A percentile compares a stretch with the other conserved stretches of the same genome.
Evolutionary conservation across 495 filamentous ascomycete species (phyloP).

Genomic region (Neurospora tetrasperma): DNA sequence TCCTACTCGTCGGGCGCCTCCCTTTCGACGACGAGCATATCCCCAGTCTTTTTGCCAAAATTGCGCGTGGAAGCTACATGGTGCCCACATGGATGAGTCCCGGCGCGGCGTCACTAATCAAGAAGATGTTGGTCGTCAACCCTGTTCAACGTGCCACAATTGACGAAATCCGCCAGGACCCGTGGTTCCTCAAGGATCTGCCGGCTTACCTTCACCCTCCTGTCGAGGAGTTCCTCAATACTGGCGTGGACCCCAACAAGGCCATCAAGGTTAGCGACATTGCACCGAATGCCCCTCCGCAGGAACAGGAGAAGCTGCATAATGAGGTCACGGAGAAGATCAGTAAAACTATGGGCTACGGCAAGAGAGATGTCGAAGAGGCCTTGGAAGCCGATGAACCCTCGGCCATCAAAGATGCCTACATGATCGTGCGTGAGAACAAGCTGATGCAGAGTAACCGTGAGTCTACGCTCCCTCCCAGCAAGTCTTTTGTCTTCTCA

Average conservation of each 20-base stretch:
- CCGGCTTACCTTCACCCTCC: slow-evolving; percentile 78
- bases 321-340: slow-evolving; percentile 87
- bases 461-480: slow-evolving; percentile 36
- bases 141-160: slow-evolving; percentile 89
- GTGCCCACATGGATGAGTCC: slow-evolving; percentile 79
- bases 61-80: slow-evolving; percentile 61
- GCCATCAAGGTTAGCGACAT: slow-evolving; percentile 73
- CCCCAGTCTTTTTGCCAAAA: slow-evolving; percentile 34
- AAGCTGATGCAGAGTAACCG: slow-evolving; percentile 93
- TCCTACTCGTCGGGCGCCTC: slow-evolving; percentile 79
- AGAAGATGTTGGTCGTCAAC: slow-evolving; percentile 89
- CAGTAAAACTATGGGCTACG: slow-evolving; percentile 95
- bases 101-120: slow-evolving; percentile 76
- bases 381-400: slow-evolving; percentile 85
- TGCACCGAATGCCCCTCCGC: slow-evolving; percentile 62
- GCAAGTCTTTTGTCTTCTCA: background rate
- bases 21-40: slow-evolving; percentile 95
- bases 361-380: slow-evolving; percentile 87
- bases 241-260: slow-evolving; percentile 83
- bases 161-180: slow-evolving; percentile 83
- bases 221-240: slow-evolving; percentile 87
- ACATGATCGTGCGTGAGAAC: slow-evolving; percentile 94
- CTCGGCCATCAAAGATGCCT: slow-evolving; percentile 96
- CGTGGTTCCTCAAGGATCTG: slow-evolving; percentile 85
- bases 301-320: slow-evolving; percentile 80